phyloP scores from a whole-genome alignment of 805 yeast genomes.

The Ogataea corticis region DNA sequence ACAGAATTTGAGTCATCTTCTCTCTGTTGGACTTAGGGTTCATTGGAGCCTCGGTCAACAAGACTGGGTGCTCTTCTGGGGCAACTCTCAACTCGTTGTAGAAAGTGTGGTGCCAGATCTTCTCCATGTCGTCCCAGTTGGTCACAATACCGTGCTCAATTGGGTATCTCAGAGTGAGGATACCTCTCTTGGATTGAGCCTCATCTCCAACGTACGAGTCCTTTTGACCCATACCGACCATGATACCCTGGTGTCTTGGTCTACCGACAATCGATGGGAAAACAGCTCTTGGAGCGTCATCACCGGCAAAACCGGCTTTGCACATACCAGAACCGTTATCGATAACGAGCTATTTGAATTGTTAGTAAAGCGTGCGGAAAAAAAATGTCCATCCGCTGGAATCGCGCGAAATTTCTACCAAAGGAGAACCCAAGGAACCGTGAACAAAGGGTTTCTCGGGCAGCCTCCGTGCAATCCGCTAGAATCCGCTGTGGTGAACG shows the following conservation, averaged over 20 bases:
- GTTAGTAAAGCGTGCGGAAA: slow-evolving; percentile 17
- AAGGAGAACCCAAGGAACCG: not conserved
- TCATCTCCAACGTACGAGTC: slow-evolving; percentile 99
- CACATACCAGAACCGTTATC: slow-evolving; percentile 99
- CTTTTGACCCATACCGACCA: slow-evolving; percentile 99
- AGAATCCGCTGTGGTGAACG: too few species aligned
- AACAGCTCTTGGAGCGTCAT: slow-evolving; percentile 99
- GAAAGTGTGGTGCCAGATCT: slow-evolving; percentile 99
- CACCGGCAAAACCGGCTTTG: slow-evolving; percentile 99
- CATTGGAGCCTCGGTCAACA: slow-evolving; percentile 99
- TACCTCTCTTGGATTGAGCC: slow-evolving; percentile 99
- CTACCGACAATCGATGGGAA: slow-evolving; percentile 99
- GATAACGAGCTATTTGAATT: slow-evolving; percentile 61
- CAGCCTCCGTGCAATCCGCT: too few species aligned
- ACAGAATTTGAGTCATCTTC: slow-evolving; percentile 99
- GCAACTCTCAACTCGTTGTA: slow-evolving; percentile 99
- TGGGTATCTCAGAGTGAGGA: slow-evolving; percentile 96
- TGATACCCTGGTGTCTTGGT: slow-evolving; percentile 99
- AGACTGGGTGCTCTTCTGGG: slow-evolving; percentile 99
- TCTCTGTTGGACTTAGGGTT: slow-evolving; percentile 99
- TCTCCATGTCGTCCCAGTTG: slow-evolving; percentile 99
- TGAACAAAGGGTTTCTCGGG: too few species aligned
- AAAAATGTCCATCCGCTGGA: slow-evolving; percentile 5
- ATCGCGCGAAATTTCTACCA: slow-evolving; percentile 14
- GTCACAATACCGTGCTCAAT: slow-evolving; percentile 99